phyloP scores from a whole-genome alignment of 106 monocot species.

The Vanilla planifolia region DNA sequence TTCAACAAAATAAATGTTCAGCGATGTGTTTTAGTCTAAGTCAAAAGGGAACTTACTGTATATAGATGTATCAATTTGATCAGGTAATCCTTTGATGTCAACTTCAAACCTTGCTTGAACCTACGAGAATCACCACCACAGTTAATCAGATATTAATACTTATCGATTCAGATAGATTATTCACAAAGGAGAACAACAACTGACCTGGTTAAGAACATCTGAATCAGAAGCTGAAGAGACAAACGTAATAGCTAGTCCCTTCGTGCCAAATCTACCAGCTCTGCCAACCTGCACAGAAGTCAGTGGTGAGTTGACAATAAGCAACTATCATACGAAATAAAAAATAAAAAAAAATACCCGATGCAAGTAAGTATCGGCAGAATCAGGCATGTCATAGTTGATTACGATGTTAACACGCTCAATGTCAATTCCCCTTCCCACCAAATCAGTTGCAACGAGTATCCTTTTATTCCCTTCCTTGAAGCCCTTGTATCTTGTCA shows the following conservation, averaged over 20 bases:
- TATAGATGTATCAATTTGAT: constrained; percentile 96
- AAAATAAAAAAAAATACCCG: constrained; percentile 39
- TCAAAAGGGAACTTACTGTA: constrained; percentile 72
- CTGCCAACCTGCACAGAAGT: constrained; percentile 57
- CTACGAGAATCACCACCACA: constrained; percentile 37
- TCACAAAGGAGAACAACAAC: neutral
- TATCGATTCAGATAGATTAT: neutral
- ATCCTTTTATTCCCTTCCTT: constrained; percentile 99
- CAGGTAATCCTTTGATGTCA: constrained; percentile 96
- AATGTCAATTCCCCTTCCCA: constrained; percentile 97
- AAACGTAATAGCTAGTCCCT: constrained; percentile 96
- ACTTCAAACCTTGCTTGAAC: constrained; percentile 99
- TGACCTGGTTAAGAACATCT: constrained; percentile 88
- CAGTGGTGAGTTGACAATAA: neutral
- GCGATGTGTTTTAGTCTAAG: too few species aligned
- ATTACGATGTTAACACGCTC: constrained; percentile 99
- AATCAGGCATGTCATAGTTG: constrained; percentile 99
- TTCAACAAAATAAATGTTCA: too few species aligned
- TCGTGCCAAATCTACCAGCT: constrained; percentile 94
- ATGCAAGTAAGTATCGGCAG: constrained; percentile 94
- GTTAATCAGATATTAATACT: too few species aligned
- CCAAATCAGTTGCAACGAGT: constrained; percentile 90
- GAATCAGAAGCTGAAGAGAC: constrained; percentile 96
- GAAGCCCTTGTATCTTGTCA: constrained; percentile 95
- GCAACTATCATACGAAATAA: neutral